A percentile compares a stretch with the other conserved stretches of the same genome.
Conservation (phyloP, 2,329 filamentous ascomycete genomes). For the Curvularia sp. region DNA sequence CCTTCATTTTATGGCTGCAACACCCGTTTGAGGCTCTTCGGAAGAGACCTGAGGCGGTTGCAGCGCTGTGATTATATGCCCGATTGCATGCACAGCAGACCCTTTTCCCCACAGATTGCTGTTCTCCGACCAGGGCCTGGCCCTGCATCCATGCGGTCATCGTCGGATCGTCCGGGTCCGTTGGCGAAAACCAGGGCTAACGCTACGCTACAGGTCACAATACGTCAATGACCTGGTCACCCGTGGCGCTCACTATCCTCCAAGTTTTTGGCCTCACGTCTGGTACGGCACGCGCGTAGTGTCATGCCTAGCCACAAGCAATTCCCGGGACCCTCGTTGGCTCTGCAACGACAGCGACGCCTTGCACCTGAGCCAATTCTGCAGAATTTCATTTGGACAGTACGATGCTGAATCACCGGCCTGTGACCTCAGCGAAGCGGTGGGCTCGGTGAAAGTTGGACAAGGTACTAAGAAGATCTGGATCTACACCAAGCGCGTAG, state of each 20-base stretch:
- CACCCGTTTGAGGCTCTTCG: conserved; percentile 1
- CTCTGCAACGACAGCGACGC: conserved; percentile 2
- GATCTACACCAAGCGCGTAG: conserved; percentile 15
- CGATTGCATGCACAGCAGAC: conserved; percentile 10
- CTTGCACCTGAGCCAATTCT: neutral
- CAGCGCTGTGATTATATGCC: too few relatives aligned
- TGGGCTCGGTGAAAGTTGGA: neutral
- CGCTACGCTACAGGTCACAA: conserved; percentile 36
- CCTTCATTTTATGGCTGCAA: conserved; percentile 20
- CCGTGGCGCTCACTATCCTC: conserved; percentile 39
- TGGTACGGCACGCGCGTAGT: conserved; percentile 27
- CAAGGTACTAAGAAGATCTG: conserved; percentile 2
- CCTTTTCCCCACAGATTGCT: conserved; percentile 16
- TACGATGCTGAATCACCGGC: neutral
- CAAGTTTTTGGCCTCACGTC: conserved; percentile 36
- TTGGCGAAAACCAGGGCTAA: conserved; percentile 23
- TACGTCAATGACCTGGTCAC: conserved; percentile 43
- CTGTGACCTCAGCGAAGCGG: neutral
- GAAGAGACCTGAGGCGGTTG: conserved; percentile 2
- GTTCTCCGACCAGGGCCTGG: conserved; percentile 9
- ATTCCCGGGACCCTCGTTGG: conserved; percentile 4
- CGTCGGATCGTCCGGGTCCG: conserved; percentile 12
- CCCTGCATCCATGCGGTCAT: conserved; percentile 22
- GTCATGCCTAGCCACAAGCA: conserved; percentile 11
- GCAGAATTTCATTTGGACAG: neutral